phyloP scores from a whole-genome alignment of 129 eudicot species.

The Centaurea solstitialis region DNA sequence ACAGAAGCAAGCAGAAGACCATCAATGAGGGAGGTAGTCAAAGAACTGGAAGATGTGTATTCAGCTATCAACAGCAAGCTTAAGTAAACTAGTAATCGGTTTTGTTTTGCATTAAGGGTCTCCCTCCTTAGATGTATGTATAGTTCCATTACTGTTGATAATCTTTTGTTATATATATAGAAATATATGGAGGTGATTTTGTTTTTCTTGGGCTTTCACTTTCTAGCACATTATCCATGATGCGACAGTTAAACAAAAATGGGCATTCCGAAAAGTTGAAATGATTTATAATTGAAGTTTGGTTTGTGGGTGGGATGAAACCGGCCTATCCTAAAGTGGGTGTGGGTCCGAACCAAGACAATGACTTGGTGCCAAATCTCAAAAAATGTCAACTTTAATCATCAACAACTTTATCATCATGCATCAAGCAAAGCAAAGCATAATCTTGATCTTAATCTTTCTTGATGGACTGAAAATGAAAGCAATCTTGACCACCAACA shows the following conservation, averaged over 20 bases:
- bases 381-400: neutral
- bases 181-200: neutral
- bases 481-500: neutral
- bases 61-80: conserved; percentile 24
- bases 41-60: conserved; percentile 43
- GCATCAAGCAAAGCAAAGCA: neutral
- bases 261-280: neutral
- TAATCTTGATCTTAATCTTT: neutral
- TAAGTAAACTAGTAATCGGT: neutral
- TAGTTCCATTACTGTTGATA: neutral
- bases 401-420: neutral
- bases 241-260: neutral
- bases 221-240: neutral
- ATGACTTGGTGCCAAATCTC: neutral
- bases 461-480: neutral
- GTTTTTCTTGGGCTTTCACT: neutral
- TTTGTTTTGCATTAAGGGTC: neutral
- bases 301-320: neutral
- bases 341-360: neutral
- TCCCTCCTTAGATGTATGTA: neutral
- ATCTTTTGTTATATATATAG: neutral
- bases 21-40: conserved; percentile 80
- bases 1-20: conserved; percentile 66
- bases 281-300: neutral
- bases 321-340: neutral